Base-by-base conservation (phyloP, 192 early-diverging fungal genomes). In the Coemansia sp. region DNA sequence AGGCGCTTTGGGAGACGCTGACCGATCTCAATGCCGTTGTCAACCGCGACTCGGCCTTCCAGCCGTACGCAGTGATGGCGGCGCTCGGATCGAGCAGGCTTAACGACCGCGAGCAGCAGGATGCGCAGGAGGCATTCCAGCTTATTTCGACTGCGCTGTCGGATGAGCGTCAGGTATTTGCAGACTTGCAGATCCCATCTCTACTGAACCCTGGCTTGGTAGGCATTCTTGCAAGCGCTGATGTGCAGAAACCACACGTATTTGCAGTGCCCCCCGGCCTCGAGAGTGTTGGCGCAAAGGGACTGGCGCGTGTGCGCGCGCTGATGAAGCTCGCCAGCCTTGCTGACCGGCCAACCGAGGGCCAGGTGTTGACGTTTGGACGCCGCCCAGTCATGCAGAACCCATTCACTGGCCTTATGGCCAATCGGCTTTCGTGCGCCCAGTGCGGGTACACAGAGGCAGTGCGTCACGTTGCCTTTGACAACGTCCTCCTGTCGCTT, bases 71-170 rank as follows among this genome's bases (percentile, higher is more conserved):
- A 10, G 85, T 91, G 13, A 83, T 89, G 37, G 71, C 79, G 0
- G 90, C 88, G 23, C 72, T 91, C 53, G 83, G 85, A 8, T 82
- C 84, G 23, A 81, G 75, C 55, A 78, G 77, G 21, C 70, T 92
- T 33, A 84, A 87, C 53, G 88, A 88, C 58, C 85, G 85, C 55
- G 89, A 89, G 66, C 90, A 92, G 59, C 87, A 95, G 82, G 94
- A 96, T 64, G 94, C 94, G 9, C 93, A 96, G 72, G 94, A 96
- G 71, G 84, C 93, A 10, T 89, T 94, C 56, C 89, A 93, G 66
- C 79, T 93, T 0, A 85, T 96, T 2, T 91, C 91, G 3, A 86
- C 86, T 34, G 85, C 86, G 23, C 65, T 94, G 9, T 86, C 87
- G 18, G 80, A 85, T 15, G 92, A 96, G 63, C 68, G 67, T 0